These are phyloP conservation scores for Acer yangbiense DNA, from an alignment of 345 rosid genomes.

Conservation along the genomic window DNA sequence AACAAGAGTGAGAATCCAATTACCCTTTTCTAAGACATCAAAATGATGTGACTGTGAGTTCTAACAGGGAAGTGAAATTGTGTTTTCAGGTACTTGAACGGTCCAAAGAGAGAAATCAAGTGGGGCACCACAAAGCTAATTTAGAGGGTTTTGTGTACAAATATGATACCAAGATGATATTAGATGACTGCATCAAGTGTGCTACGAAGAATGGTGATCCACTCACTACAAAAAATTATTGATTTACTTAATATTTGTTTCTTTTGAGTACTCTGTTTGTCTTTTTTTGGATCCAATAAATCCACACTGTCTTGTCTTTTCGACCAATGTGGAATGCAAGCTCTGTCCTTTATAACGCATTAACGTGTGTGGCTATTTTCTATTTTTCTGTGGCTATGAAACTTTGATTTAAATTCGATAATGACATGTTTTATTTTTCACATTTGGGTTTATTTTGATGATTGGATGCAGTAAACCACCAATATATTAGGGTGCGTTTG, in stretches of 20 bases:
- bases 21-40: neutral
- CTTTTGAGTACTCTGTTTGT: neutral
- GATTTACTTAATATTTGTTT: too few relatives aligned
- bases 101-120: conserved; percentile 6
- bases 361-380: neutral
- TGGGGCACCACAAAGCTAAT: conserved; percentile 31
- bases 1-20: conserved; percentile 22
- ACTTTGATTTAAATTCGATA: neutral
- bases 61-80: neutral
- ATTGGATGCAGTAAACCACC: neutral
- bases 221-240: neutral
- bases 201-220: conserved; percentile 18
- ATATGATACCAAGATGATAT: neutral
- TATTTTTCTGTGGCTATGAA: neutral
- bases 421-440: neutral
- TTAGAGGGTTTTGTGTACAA: conserved; percentile 38
- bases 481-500: too few relatives aligned
- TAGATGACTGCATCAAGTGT: neutral
- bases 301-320: neutral
- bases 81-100: conserved; percentile 31
- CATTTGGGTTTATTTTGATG: neutral
- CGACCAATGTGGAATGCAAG: neutral
- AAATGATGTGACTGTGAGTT: neutral
- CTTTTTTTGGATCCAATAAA: neutral
- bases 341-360: neutral